Evolutionary conservation across 257 asterid species (phyloP).

Genomic region (Ilex aquifolium): DNA sequence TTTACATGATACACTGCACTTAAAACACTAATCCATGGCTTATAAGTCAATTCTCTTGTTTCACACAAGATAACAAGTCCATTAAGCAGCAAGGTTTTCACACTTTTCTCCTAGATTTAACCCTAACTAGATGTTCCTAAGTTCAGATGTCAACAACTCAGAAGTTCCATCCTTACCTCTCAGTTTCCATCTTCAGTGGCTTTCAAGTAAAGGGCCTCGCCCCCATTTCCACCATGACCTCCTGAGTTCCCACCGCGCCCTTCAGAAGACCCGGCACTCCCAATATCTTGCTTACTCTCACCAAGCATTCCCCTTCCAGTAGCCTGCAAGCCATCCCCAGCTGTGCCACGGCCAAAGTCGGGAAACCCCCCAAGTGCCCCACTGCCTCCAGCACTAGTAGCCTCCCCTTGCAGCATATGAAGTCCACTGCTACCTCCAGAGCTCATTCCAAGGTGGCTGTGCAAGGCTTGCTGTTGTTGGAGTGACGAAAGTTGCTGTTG

Average conservation of each 20-base stretch:
- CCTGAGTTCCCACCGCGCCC: conserved; percentile 45
- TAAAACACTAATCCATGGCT: conserved; percentile 6
- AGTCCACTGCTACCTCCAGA: conserved; percentile 53
- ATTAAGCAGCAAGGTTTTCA: conserved; percentile 7
- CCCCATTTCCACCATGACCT: conserved; percentile 39
- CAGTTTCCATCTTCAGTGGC: conserved; percentile 50
- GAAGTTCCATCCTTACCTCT: conserved; percentile 13
- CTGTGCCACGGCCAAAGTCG: conserved; percentile 39
- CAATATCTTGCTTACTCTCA: conserved; percentile 65
- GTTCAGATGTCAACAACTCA: not conserved
- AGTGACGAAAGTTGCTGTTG: conserved; percentile 68
- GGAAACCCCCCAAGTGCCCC: conserved; percentile 42
- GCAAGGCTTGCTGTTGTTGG: conserved; percentile 72
- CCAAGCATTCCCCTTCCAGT: conserved; percentile 29
- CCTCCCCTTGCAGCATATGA: conserved; percentile 73
- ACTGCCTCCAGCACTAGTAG: conserved; percentile 30
- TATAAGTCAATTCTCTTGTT: conserved; percentile 4
- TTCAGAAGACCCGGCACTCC: conserved; percentile 30
- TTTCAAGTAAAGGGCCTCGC: conserved; percentile 64
- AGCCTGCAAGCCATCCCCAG: conserved; percentile 16
- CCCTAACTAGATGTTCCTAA: conserved; percentile 15
- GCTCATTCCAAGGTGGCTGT: conserved; percentile 65
- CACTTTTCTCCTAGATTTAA: conserved; percentile 4
- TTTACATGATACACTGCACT: conserved; percentile 30
- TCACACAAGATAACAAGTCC: conserved; percentile 26